phyloP scores from a whole-genome alignment of 2,329 filamentous ascomycete species.

The Xylariaceae sp. region DNA sequence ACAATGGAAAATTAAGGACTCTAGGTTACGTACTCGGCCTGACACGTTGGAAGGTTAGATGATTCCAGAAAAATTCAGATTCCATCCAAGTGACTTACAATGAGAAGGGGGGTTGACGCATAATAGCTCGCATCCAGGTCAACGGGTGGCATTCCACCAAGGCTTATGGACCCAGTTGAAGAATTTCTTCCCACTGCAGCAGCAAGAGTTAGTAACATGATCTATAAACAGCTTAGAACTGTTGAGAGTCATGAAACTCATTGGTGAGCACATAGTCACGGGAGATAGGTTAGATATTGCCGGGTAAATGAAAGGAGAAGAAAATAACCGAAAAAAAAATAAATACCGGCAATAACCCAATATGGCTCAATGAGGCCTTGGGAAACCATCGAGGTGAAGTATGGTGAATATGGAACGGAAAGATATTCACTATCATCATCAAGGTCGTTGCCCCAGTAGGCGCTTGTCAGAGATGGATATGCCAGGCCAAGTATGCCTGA shows the following conservation, averaged over 20 bases:
- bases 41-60: not conserved
- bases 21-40: not conserved
- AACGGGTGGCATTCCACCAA: slow-evolving; percentile 50
- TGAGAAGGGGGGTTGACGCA: slow-evolving; percentile 46
- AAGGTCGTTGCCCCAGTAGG: slow-evolving; percentile 44
- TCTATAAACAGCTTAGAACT: not conserved
- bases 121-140: slow-evolving; percentile 32
- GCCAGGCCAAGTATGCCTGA: slow-evolving; percentile 55
- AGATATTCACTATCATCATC: slow-evolving; percentile 44
- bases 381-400: slow-evolving; percentile 51
- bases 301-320: not conserved
- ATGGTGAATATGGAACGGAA: slow-evolving; percentile 49
- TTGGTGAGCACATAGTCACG: too few species aligned
- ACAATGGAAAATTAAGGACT: not conserved
- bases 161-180: slow-evolving; percentile 48
- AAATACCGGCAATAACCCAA: slow-evolving; percentile 47
- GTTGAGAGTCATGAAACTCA: not conserved
- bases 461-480: slow-evolving; percentile 53
- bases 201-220: not conserved
- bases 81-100: slow-evolving; percentile 41
- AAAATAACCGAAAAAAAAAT: not conserved
- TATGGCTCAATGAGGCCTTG: slow-evolving; percentile 49
- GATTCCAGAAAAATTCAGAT: not conserved
- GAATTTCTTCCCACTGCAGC: slow-evolving; percentile 46
- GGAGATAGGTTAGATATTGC: not conserved